Base-by-base conservation (phyloP, 805 yeast species). In the Sugiyamaella americana region DNA sequence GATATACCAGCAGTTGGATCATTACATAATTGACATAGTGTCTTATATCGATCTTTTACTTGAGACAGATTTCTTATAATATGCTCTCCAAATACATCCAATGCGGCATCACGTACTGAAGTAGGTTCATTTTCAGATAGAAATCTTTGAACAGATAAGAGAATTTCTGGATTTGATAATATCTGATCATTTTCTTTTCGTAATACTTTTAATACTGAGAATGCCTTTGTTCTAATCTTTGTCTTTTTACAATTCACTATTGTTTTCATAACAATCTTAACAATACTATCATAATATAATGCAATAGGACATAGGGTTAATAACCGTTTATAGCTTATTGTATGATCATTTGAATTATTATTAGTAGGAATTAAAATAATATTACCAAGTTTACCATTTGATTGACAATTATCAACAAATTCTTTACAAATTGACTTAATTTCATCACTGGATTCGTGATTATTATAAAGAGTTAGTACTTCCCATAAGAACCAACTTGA, bases 31-130 rank as follows among this genome's bases (percentile, higher is more conserved):
- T 68, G 74, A 38, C 79, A 68, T 5, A 84, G 63, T 16, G 75
- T 65, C 5, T 59, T 64, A 57, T 77, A 77, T 51, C 75, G 80
- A 22, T 71, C 72, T 2, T 70, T 69, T 18, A 75, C 67, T 24
- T 73, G 58, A 2, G 68, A 71, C 0, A 78, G 76, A 42, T 70
- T 70, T 1, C 67, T 54, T 2, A 64, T 56, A 35, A 80, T 58
- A 46, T 73, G 76, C 43, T 68, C 71, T 8, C 73, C 72, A 21
- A 87, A 63, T 35, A 87, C 68, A 37, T 85, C 93, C 23, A 87
- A 65, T 2, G 82, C 82, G 0, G 94, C 86, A 55, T 83, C 88
- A 48, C 87, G 72, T 0, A 87, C 91, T 35, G 81, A 73, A 0
- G 94, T 79, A 2, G 87, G 84, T 0, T 73, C 58, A 51, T 84